Percentiles rank a stretch among this genome's conserved stretches.
Conservation (phyloP, 1,139 yeast species). For the Blastobotrys illinoisensis region DNA sequence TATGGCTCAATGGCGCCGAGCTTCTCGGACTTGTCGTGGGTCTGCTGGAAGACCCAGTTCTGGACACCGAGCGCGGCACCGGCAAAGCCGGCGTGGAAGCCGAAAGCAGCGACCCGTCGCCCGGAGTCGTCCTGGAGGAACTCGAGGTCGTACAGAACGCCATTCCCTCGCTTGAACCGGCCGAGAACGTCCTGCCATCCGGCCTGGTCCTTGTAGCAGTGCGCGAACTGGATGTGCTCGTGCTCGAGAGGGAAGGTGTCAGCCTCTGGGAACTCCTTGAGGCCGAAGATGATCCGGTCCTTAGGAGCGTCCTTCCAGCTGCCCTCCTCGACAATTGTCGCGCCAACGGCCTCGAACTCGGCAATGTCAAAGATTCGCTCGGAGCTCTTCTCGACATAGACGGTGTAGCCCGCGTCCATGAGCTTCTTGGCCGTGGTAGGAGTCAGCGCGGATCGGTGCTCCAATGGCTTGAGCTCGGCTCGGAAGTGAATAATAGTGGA, state of each 20-base stretch:
- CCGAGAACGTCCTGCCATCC: slow-evolving; percentile 92
- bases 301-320: slow-evolving; percentile 90
- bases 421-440: slow-evolving; percentile 84
- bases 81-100: slow-evolving; percentile 97
- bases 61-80: slow-evolving; percentile 95
- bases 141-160: slow-evolving; percentile 86
- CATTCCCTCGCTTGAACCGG: slow-evolving; percentile 88
- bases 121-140: slow-evolving; percentile 91
- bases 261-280: slow-evolving; percentile 86
- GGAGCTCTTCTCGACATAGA: slow-evolving; percentile 64
- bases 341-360: slow-evolving; percentile 77
- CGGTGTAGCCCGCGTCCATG: slow-evolving; percentile 75
- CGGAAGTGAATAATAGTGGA: slow-evolving; percentile 53
- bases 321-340: slow-evolving; percentile 83
- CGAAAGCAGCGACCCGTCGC: slow-evolving; percentile 98
- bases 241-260: slow-evolving; percentile 89
- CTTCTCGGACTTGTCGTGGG: slow-evolving; percentile 60
- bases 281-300: slow-evolving; percentile 84
- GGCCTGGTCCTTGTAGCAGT: slow-evolving; percentile 93
- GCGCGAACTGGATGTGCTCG: slow-evolving; percentile 97
- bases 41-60: slow-evolving; percentile 91
- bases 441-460: slow-evolving; percentile 94
- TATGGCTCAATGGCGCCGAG: slow-evolving; percentile 66
- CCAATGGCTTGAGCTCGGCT: slow-evolving; percentile 95
- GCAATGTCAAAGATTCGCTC: slow-evolving; percentile 65